phyloP scores from a whole-genome alignment of 1,284 basidiomycete genomes.

The Sphagnurus paluster region DNA sequence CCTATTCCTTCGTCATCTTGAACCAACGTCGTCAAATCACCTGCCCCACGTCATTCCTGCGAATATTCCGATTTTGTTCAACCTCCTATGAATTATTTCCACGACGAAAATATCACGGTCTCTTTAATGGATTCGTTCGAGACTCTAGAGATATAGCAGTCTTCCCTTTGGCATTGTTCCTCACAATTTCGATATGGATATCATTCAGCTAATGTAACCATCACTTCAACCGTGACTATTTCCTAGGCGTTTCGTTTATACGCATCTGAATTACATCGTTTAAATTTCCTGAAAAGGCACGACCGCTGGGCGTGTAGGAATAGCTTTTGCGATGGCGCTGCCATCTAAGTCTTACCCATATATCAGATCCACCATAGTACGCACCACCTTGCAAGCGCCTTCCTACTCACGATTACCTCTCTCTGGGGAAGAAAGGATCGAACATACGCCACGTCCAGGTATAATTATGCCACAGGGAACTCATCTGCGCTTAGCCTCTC shows the following conservation, averaged over 20 bases:
- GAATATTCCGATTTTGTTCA: background rate
- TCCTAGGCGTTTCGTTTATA: too few relatives aligned
- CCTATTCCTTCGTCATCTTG: conserved; percentile 10
- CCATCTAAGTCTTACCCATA: background rate
- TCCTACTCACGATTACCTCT: conserved; percentile 6
- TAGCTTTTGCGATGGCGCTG: background rate
- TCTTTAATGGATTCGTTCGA: conserved; percentile 26
- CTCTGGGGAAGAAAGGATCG: conserved; percentile 7
- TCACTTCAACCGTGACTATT: background rate
- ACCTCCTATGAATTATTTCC: conserved; percentile 11
- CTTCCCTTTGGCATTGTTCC: conserved; percentile 39
- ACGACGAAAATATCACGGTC: conserved; percentile 11
- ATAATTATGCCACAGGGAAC: conserved; percentile 3
- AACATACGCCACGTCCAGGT: conserved; percentile 9
- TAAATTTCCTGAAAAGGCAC: background rate
- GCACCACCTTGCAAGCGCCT: conserved; percentile 1
- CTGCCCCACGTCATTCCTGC: conserved; percentile 7
- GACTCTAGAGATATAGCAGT: conserved; percentile 41
- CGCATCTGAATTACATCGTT: background rate
- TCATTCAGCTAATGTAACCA: conserved; percentile 18
- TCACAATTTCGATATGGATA: conserved; percentile 37
- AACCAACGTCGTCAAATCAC: conserved; percentile 13
- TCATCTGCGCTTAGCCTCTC: conserved; percentile 7
- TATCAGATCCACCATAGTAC: conserved; percentile 4
- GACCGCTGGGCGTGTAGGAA: background rate